phyloP scores from a whole-genome alignment of 768 basidiomycete species.

The Astraeus odoratus region DNA sequence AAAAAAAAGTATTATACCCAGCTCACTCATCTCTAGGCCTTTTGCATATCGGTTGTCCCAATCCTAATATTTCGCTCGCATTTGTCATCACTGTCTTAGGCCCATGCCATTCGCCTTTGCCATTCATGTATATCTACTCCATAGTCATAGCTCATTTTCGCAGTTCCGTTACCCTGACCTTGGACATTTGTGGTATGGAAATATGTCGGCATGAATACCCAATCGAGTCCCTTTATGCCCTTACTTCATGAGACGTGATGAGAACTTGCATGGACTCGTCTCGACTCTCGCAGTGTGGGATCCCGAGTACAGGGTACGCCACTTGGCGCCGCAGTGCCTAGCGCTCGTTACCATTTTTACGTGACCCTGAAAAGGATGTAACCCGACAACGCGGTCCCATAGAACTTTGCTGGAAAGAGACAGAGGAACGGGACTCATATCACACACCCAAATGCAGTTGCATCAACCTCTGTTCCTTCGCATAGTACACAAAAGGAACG shows the following conservation, averaged over 20 bases:
- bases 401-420: conserved; percentile 40
- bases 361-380: too few relatives aligned
- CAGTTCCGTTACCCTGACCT: not conserved
- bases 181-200: too few relatives aligned
- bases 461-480: conserved; percentile 53
- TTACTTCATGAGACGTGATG: too few relatives aligned
- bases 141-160: not conserved
- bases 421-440: conserved; percentile 33
- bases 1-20: conserved; percentile 22
- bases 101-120: conserved; percentile 2
- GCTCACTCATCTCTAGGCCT: not conserved
- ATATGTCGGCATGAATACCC: too few relatives aligned
- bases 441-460: conserved; percentile 38
- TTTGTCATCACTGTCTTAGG: not conserved
- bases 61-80: conserved; percentile 51
- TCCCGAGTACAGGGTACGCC: too few relatives aligned
- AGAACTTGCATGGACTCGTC: too few relatives aligned
- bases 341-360: too few relatives aligned
- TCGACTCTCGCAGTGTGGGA: too few relatives aligned
- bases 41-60: conserved; percentile 34
- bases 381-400: too few relatives aligned
- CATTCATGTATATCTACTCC: conserved; percentile 7
- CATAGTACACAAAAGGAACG: conserved; percentile 45
- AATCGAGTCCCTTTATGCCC: too few relatives aligned
- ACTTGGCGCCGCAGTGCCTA: too few relatives aligned